These are phyloP conservation scores for Pythium utonaiense DNA, from an alignment of 352 stramenopile genomes.

Conservation along the genomic window DNA sequence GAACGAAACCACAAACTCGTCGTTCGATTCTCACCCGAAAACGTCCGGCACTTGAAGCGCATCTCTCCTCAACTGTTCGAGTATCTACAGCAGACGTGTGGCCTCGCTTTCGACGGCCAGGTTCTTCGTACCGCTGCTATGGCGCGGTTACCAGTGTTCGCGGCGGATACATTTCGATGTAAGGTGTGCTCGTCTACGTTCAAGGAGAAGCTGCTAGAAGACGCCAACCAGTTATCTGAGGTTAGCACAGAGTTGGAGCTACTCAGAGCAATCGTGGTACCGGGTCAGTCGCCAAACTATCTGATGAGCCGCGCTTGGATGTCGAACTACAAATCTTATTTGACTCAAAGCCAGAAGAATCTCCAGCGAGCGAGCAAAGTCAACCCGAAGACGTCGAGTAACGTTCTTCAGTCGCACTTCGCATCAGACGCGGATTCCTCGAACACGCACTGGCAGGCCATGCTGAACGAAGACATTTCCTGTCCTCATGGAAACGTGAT, in stretches of 20 bases:
- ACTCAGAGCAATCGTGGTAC: conserved; percentile 37
- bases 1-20: not conserved
- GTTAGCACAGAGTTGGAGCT: conserved; percentile 44
- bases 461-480: conserved; percentile 72
- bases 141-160: conserved; percentile 31
- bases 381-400: conserved; percentile 22
- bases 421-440: conserved; percentile 9
- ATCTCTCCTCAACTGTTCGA: conserved; percentile 49
- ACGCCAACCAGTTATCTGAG: conserved; percentile 50
- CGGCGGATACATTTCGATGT: conserved; percentile 43
- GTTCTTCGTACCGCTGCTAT: not conserved
- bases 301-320: conserved; percentile 75
- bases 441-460: conserved; percentile 31
- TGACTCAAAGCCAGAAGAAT: conserved; percentile 46
- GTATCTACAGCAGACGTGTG: conserved; percentile 42
- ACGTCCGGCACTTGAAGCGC: conserved; percentile 49
- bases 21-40: conserved; percentile 50
- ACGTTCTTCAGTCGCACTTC: conserved; percentile 23
- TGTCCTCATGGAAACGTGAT: conserved; percentile 64
- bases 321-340: conserved; percentile 61
- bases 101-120: conserved; percentile 13
- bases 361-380: conserved; percentile 30
- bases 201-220: conserved; percentile 44
- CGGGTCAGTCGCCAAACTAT: conserved; percentile 26
- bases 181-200: conserved; percentile 42